Percentiles rank a stretch among this genome's conserved stretches.
Evolutionary conservation across 1,284 basidiomycete species (phyloP).

Genomic region (Thelephora terrestris): DNA sequence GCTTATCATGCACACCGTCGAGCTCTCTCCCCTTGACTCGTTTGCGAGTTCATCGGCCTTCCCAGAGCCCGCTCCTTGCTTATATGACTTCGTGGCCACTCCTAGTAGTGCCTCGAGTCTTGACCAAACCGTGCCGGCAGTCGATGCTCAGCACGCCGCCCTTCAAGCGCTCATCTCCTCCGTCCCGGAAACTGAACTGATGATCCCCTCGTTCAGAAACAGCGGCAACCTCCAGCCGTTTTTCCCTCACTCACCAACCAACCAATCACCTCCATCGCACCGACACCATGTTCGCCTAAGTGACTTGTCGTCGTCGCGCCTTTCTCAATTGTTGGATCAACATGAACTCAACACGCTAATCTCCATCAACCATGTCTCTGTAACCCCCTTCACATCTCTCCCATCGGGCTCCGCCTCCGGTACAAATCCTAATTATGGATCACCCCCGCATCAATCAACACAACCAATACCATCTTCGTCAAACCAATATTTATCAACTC

Average conservation of each 20-base stretch:
- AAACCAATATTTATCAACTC: conserved; percentile 1
- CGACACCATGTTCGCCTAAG: neutral
- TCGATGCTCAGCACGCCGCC: neutral
- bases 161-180: neutral
- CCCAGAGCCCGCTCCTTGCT: neutral
- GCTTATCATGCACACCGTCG: neutral
- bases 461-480: neutral
- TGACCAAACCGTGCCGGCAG: neutral
- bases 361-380: neutral
- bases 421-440: neutral
- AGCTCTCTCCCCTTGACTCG: neutral
- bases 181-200: neutral
- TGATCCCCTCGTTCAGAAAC: conserved; percentile 1
- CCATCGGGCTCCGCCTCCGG: neutral
- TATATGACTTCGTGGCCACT: neutral
- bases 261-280: neutral
- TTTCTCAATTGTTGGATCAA: neutral
- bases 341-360: neutral
- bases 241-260: neutral
- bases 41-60: neutral
- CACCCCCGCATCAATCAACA: neutral
- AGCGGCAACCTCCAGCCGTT: neutral
- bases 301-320: neutral
- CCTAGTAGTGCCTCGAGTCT: neutral
- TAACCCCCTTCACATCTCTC: neutral